These are phyloP conservation scores for Carallia pectinifolia DNA, from an alignment of 345 rosid genomes.

Conservation along the genomic window DNA sequence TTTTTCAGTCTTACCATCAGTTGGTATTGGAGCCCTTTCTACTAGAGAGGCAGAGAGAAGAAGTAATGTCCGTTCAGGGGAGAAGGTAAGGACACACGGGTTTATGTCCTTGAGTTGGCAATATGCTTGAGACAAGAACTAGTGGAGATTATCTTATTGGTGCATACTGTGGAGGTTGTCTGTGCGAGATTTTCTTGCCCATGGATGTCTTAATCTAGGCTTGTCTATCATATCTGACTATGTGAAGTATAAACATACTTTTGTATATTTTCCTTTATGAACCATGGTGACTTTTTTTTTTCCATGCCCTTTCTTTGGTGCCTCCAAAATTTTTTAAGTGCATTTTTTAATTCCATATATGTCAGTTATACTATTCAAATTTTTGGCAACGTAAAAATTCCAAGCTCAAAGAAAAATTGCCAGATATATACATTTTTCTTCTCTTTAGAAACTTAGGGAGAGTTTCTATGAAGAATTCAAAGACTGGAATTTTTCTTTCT, in stretches of 20 bases:
- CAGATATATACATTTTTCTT: too few relatives aligned
- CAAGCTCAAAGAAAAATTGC: too few relatives aligned
- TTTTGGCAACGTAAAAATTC: too few relatives aligned
- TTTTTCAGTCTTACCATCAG: constrained; percentile 83
- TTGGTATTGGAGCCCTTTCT: constrained; percentile 91
- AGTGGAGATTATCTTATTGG: background rate
- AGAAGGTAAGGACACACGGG: constrained; percentile 53
- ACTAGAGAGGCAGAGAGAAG: constrained; percentile 97
- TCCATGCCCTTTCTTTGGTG: too few relatives aligned
- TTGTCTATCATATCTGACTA: background rate
- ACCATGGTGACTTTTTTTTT: background rate
- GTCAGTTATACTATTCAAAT: too few relatives aligned
- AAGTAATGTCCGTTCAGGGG: constrained; percentile 78
- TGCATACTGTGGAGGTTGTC: background rate
- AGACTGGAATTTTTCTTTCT: background rate
- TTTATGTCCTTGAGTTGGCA: background rate
- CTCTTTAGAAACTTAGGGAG: background rate
- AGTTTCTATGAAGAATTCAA: too few relatives aligned
- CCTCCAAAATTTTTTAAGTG: background rate
- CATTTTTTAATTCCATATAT: too few relatives aligned
- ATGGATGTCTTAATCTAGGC: too few relatives aligned
- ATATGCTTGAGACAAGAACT: background rate
- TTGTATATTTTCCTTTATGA: too few relatives aligned
- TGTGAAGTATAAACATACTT: too few relatives aligned
- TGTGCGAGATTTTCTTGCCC: background rate